Conservation (phyloP, 2,329 filamentous ascomycete genomes). For the Xylaria sp. region DNA sequence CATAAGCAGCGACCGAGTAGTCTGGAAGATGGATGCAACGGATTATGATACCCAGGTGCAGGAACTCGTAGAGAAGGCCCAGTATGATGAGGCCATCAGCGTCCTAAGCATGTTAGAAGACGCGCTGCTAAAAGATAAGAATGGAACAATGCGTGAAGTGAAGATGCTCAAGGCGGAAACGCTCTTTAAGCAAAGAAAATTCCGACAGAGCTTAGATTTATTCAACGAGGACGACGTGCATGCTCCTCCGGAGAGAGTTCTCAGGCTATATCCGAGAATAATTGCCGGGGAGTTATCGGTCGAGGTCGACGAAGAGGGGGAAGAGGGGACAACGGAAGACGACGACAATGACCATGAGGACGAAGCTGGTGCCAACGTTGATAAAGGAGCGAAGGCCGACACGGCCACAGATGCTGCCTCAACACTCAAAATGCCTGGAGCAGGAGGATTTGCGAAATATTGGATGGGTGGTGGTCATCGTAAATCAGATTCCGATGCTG, state of each 20-base stretch:
- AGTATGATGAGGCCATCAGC: conserved; percentile 92
- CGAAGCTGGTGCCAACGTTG: conserved; percentile 49
- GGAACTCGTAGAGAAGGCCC: conserved; percentile 77
- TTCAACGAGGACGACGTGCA: conserved; percentile 87
- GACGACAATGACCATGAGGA: conserved; percentile 53
- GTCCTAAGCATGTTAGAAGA: conserved; percentile 91
- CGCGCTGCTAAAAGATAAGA: conserved; percentile 86
- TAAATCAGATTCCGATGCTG: conserved; percentile 63
- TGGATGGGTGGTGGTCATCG: conserved; percentile 58
- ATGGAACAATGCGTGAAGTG: conserved; percentile 81
- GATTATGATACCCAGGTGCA: conserved; percentile 92
- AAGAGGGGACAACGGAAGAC: conserved; percentile 63
- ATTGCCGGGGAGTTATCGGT: conserved; percentile 86
- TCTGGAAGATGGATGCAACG: conserved; percentile 96
- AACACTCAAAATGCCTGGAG: conserved; percentile 53
- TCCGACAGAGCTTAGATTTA: conserved; percentile 85
- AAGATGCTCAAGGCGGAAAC: conserved; percentile 91
- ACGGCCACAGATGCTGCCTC: conserved; percentile 45
- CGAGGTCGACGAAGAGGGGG: conserved; percentile 59
- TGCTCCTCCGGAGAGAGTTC: conserved; percentile 88
- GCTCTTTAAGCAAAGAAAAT: conserved; percentile 85
- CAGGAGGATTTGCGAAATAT: conserved; percentile 64
- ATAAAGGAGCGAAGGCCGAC: conserved; percentile 48
- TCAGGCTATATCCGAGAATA: conserved; percentile 82
- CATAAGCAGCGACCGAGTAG: conserved; percentile 87